These are phyloP conservation scores for Phenoliferia sp. DNA, from an alignment of 1,284 basidiomycete species.

Conservation along the genomic window DNA sequence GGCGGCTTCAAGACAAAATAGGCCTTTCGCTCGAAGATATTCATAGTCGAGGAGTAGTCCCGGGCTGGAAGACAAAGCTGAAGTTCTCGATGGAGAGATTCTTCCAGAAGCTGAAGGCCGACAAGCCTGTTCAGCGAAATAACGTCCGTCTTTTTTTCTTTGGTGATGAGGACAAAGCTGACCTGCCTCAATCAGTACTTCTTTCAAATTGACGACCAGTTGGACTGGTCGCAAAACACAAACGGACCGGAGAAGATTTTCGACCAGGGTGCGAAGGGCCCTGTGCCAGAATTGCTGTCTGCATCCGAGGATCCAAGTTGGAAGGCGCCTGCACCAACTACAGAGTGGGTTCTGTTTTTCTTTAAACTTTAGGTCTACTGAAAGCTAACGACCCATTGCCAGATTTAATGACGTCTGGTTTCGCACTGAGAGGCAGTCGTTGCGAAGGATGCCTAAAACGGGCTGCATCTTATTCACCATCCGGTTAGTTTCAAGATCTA, in stretches of 20 bases:
- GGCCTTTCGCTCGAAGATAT: slow-evolving; percentile 67
- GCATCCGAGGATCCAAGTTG: slow-evolving; percentile 41
- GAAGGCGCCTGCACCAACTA: slow-evolving; percentile 18
- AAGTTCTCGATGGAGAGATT: slow-evolving; percentile 60
- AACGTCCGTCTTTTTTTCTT: slow-evolving; percentile 44
- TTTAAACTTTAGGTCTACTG: neutral
- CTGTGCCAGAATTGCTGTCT: slow-evolving; percentile 39
- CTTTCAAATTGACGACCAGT: slow-evolving; percentile 54
- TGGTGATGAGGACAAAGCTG: neutral
- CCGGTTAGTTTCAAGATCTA: too few relatives aligned
- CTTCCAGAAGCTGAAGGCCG: slow-evolving; percentile 59
- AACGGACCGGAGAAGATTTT: slow-evolving; percentile 61
- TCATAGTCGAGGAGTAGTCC: slow-evolving; percentile 62
- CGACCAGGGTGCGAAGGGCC: slow-evolving; percentile 39
- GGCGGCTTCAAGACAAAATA: slow-evolving; percentile 71
- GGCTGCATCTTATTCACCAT: slow-evolving; percentile 74
- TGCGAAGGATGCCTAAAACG: slow-evolving; percentile 50
- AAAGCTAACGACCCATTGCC: neutral
- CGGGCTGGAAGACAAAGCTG: slow-evolving; percentile 63
- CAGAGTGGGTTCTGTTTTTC: neutral
- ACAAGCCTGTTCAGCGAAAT: slow-evolving; percentile 65
- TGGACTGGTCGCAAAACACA: slow-evolving; percentile 61
- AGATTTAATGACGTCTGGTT: slow-evolving; percentile 49
- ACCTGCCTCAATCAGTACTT: slow-evolving; percentile 13
- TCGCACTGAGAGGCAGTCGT: slow-evolving; percentile 65